A percentile compares a stretch with the other conserved stretches of the same genome.
Conservation (phyloP, 148 eudicot species). For the Suaeda aralocaspica region DNA sequence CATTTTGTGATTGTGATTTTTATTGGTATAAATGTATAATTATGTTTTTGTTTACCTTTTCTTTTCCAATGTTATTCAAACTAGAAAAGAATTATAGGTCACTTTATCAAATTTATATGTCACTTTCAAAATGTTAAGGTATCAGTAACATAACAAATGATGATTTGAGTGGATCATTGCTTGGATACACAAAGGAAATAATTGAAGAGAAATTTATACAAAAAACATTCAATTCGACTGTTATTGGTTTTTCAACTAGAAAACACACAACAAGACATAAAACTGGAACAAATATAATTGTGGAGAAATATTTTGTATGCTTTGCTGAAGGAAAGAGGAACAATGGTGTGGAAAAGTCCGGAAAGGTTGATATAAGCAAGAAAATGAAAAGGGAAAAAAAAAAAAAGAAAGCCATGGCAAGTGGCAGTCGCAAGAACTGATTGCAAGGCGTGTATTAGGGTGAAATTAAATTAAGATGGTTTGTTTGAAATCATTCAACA, state of each 20-base stretch:
- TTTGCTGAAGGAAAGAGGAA: neutral
- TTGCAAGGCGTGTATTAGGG: neutral
- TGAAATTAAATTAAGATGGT: neutral
- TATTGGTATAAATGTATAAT: too few relatives aligned
- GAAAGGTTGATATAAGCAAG: neutral
- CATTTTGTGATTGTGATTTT: too few relatives aligned
- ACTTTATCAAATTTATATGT: too few relatives aligned
- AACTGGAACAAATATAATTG: neutral
- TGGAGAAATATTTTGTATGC: neutral
- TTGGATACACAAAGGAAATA: too few relatives aligned
- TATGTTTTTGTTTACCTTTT: too few relatives aligned
- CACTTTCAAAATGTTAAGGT: too few relatives aligned
- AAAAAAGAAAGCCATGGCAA: neutral
- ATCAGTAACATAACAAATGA: too few relatives aligned
- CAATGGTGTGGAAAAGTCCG: neutral
- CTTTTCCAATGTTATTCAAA: too few relatives aligned
- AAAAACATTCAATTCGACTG: too few relatives aligned
- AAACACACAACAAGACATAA: neutral
- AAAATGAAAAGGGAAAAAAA: neutral
- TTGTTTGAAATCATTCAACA: neutral
- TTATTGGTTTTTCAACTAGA: neutral
- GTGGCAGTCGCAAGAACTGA: neutral
- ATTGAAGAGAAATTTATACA: too few relatives aligned
- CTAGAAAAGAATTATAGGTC: too few relatives aligned
- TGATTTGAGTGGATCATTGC: too few relatives aligned